These are phyloP conservation scores for Kernera saxatilis DNA, from an alignment of 345 rosid species.

Conservation along the genomic window DNA sequence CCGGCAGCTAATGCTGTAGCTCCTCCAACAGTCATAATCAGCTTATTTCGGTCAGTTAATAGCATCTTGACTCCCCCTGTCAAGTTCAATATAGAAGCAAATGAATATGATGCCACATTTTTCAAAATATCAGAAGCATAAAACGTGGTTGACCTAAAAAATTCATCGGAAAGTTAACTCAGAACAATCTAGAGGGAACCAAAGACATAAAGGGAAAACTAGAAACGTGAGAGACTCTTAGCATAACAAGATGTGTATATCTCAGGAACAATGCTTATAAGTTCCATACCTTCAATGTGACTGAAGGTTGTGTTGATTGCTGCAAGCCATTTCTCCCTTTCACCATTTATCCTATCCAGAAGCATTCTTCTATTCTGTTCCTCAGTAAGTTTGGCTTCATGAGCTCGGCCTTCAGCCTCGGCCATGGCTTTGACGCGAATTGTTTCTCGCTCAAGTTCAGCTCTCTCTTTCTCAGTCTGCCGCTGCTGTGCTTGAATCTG, in stretches of 20 bases:
- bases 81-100: constrained; percentile 6
- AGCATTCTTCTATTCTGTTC: constrained; percentile 89
- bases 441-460: constrained; percentile 91
- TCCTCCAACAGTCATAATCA: constrained; percentile 95
- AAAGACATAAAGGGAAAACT: background rate
- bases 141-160: background rate
- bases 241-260: background rate
- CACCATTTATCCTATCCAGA: constrained; percentile 74
- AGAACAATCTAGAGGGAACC: background rate
- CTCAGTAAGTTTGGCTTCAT: constrained; percentile 85
- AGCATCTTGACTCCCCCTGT: constrained; percentile 80
- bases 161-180: background rate
- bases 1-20: constrained; percentile 95
- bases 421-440: constrained; percentile 95
- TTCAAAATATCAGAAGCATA: background rate
- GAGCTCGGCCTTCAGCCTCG: constrained; percentile 93
- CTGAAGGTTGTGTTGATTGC: constrained; percentile 82
- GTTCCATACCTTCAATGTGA: constrained; percentile 78
- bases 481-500: constrained; percentile 96
- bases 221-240: background rate
- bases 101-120: background rate
- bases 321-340: constrained; percentile 96
- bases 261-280: background rate
- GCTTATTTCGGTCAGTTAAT: constrained; percentile 70
- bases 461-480: constrained; percentile 96